Evolutionary conservation across 441 rosid species (phyloP), one percentile per base, ranked within the genome.

Genomic region (Populus hybrid): DNA sequence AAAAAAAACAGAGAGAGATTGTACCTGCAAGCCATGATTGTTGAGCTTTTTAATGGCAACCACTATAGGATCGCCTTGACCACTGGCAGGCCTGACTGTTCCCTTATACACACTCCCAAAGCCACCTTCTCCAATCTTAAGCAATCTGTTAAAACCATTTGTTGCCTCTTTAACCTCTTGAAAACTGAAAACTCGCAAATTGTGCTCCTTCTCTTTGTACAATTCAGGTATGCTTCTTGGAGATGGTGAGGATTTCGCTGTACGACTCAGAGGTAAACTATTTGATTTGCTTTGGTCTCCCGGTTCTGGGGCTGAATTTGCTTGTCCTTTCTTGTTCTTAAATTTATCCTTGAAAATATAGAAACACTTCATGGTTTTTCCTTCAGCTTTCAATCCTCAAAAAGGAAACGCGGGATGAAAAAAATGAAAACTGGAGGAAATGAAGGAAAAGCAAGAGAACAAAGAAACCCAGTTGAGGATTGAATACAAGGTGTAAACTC

Each of bases 111-210:
- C 96, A 74, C 82, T 77, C 64, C 99, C 98, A 33, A 93, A 95
- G 12, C 99, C 99, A 63, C 99, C 99, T 88, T 93, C 95, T n/a
- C 99, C 99, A 29, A 95, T 88, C 92, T 86, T 92, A 59, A 87
- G 83, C 69, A 76, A 76, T 82, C 94, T 81, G 81, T 35, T 88
- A 81, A 95, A 95, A 28, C 87, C 90, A 82, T 75, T 40, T 1
- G 98, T 91, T 7, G 97, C 97, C 67, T 85, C 85, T 68, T 80
- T 88, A 35, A 95, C 94, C 87, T 95, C 98, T 50, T 86, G 61
- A 78, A 83, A 85, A 20, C 90, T 72, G 86, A 93, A 95, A 33
- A 81, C 95, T 78, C 94, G 81, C 82, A 91, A 82, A 50, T 87
- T 90, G 16, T 89, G 91, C 79, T 86, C 92, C 79, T 86, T 91